Percentiles rank a stretch among this genome's conserved stretches.
Evolutionary conservation across 2,329 filamentous ascomycete species (phyloP).

Genomic region (Phialophora expanda): DNA sequence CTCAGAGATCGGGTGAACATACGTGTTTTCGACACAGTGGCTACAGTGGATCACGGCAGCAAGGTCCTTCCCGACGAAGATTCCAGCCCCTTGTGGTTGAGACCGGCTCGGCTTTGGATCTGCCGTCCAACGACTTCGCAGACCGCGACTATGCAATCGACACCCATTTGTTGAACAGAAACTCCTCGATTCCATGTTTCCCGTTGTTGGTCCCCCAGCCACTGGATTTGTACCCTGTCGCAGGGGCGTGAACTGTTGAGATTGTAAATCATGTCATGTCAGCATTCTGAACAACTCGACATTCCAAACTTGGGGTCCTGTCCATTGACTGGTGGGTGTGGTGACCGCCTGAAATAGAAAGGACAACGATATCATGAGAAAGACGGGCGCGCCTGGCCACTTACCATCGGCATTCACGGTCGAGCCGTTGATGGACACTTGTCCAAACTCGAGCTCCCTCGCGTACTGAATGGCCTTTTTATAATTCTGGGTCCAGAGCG

Average conservation of each 20-base stretch:
- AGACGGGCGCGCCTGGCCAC: too few species aligned
- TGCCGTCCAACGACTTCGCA: too few species aligned
- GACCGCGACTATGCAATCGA: neutral
- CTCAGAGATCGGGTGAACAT: too few species aligned
- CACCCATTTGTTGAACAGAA: constrained; percentile 18
- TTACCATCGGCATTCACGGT: constrained; percentile 18
- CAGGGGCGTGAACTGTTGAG: constrained; percentile 2
- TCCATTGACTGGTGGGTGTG: too few species aligned
- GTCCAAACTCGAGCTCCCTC: constrained; percentile 22
- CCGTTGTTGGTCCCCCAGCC: constrained; percentile 19
- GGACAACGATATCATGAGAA: too few species aligned
- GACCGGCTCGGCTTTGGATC: too few species aligned
- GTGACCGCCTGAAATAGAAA: too few species aligned
- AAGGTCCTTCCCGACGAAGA: too few species aligned
- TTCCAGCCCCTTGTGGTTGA: too few species aligned
- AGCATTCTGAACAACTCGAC: neutral
- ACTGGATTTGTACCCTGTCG: constrained; percentile 15
- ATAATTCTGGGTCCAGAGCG: constrained; percentile 20
- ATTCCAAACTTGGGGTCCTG: neutral
- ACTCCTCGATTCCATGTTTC: constrained; percentile 8
- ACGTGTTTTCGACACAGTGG: too few species aligned
- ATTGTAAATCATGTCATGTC: neutral
- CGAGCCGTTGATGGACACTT: constrained; percentile 25
- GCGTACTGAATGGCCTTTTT: constrained; percentile 13
- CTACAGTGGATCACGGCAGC: too few species aligned